Conservation (phyloP, 148 eudicot species). For the Linanthus parryae region DNA sequence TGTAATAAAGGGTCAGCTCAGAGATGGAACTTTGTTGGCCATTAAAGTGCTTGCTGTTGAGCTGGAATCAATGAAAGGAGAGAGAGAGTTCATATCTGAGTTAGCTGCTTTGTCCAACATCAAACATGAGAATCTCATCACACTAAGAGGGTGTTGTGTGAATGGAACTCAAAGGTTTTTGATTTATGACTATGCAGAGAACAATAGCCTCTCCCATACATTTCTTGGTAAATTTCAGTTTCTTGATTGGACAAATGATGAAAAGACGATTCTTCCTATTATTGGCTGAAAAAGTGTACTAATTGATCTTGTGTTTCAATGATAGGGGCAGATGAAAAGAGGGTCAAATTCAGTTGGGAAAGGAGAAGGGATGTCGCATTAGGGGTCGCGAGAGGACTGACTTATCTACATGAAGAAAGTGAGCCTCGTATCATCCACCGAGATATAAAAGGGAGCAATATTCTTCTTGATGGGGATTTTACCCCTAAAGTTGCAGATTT, state of each 20-base stretch:
- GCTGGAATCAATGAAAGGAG: constrained; percentile 55
- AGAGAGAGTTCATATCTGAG: constrained; percentile 65
- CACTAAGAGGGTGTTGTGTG: constrained; percentile 63
- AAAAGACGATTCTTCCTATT: neutral
- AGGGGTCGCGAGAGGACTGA: constrained; percentile 49
- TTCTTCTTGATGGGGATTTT: constrained; percentile 52
- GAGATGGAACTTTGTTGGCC: constrained; percentile 48
- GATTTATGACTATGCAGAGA: constrained; percentile 62
- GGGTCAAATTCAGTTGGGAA: constrained; percentile 37
- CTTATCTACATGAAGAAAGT: constrained; percentile 57
- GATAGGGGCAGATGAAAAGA: constrained; percentile 33
- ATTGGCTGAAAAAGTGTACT: neutral
- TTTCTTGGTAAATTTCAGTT: constrained; percentile 44
- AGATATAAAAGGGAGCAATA: constrained; percentile 54
- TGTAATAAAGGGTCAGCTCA: constrained; percentile 51
- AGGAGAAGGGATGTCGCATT: constrained; percentile 27
- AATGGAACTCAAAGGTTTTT: constrained; percentile 46
- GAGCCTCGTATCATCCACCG: constrained; percentile 51
- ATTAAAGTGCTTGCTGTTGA: constrained; percentile 58
- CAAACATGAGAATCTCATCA: constrained; percentile 62
- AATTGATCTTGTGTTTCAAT: neutral
- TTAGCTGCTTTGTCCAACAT: constrained; percentile 43
- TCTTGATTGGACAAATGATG: neutral
- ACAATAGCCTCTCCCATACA: constrained; percentile 44
- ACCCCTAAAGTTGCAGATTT: constrained; percentile 54